Evolutionary conservation across 2,329 filamentous ascomycete species (phyloP).

Genomic region (Cyanodermella asteris): DNA sequence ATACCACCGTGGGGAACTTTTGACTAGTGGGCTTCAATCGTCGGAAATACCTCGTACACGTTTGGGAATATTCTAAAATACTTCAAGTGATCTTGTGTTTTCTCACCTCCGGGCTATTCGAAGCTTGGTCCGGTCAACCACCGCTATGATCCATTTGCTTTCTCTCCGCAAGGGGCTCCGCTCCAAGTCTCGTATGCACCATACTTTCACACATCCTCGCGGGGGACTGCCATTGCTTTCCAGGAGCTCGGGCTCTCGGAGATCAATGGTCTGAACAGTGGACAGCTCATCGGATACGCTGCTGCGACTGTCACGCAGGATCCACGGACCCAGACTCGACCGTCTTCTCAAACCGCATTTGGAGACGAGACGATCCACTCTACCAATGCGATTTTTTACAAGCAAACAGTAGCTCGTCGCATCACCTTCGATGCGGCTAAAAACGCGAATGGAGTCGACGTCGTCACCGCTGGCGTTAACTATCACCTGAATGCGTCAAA

Average conservation of each 20-base stretch:
- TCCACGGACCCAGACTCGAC: slow-evolving; percentile 2
- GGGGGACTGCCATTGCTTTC: slow-evolving; percentile 1
- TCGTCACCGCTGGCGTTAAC: neutral
- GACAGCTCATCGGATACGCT: slow-evolving; percentile 3
- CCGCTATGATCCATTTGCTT: neutral
- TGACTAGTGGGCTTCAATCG: too few species aligned
- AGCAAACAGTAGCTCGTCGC: slow-evolving; percentile 2
- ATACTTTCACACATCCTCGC: slow-evolving; percentile 1
- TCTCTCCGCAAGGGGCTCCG: slow-evolving; percentile 5
- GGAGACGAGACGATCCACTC: slow-evolving; percentile 1
- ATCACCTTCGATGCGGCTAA: slow-evolving; percentile 4
- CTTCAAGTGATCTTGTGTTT: slow-evolving; percentile 1
- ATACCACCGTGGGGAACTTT: neutral
- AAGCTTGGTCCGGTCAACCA: slow-evolving; percentile 3
- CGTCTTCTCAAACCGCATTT: slow-evolving; percentile 7
- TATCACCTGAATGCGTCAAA: slow-evolving; percentile 2
- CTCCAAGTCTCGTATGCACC: slow-evolving; percentile 4
- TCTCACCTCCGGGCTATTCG: slow-evolving; percentile 4
- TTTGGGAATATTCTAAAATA: slow-evolving; percentile 1
- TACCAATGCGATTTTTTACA: slow-evolving; percentile 2
- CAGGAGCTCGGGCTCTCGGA: neutral
- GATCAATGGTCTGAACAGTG: slow-evolving; percentile 4
- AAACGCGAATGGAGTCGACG: slow-evolving; percentile 4
- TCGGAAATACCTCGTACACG: neutral
- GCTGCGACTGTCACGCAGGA: slow-evolving; percentile 3